A percentile compares a stretch with the other conserved stretches of the same genome.
Conservation (phyloP, 2,329 filamentous ascomycete species). For the Lithohypha guttulata region DNA sequence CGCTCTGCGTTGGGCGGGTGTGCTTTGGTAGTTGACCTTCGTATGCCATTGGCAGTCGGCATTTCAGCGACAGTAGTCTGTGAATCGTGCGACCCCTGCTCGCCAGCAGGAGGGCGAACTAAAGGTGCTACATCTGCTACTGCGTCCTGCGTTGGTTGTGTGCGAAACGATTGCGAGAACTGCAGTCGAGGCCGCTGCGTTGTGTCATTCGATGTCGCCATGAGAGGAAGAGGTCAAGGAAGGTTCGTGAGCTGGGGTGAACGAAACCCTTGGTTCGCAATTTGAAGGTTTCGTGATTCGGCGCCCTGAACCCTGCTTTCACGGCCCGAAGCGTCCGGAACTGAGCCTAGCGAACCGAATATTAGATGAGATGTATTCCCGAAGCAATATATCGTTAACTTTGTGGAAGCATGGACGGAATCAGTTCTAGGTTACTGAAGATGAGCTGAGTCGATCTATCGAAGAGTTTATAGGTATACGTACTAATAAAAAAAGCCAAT, state of each 20-base stretch:
- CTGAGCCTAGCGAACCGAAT: no score
- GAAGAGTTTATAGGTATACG: no score
- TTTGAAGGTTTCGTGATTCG: neutral
- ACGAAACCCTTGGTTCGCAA: neutral
- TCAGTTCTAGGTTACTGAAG: no score
- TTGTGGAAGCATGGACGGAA: no score
- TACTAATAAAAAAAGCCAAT: no score
- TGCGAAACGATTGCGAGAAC: conserved; percentile 8
- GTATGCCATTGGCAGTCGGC: neutral
- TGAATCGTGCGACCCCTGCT: neutral
- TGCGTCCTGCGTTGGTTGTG: conserved; percentile 3
- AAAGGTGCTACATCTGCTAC: neutral
- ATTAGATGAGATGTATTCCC: no score
- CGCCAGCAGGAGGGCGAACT: neutral
- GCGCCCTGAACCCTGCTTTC: neutral
- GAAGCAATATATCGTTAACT: no score
- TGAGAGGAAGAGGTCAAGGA: neutral
- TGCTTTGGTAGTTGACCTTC: neutral
- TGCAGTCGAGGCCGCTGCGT: conserved; percentile 6
- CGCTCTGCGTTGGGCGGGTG: conserved; percentile 1
- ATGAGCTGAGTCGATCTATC: no score
- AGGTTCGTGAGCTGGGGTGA: neutral
- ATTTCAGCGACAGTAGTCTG: neutral
- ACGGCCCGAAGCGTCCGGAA: no score
- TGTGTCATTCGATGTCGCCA: conserved; percentile 1